A percentile compares a stretch with the other conserved stretches of the same genome.
phyloP scores from a whole-genome alignment of 2,329 filamentous ascomycete species.

The Aciculosporium take region DNA sequence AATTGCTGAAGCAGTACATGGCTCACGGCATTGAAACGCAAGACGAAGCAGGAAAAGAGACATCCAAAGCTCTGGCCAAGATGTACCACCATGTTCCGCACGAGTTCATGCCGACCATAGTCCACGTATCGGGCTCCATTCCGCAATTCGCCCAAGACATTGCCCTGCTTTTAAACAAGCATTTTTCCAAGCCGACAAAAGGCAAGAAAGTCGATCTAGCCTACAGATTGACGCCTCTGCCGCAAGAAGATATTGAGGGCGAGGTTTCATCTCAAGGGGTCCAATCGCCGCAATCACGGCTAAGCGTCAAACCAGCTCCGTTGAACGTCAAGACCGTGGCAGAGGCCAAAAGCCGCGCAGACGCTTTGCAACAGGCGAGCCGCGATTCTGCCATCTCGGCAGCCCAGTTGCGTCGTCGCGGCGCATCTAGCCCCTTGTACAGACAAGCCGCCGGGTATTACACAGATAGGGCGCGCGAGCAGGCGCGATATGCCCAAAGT shows the following conservation, averaged over 20 bases:
- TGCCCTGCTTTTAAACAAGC: slow-evolving; percentile 24
- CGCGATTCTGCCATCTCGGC: slow-evolving; percentile 24
- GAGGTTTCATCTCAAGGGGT: neutral
- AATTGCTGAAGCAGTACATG: slow-evolving; percentile 30
- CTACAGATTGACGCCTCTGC: slow-evolving; percentile 25
- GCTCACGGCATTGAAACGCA: slow-evolving; percentile 20
- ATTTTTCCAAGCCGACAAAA: slow-evolving; percentile 27
- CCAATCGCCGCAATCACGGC: neutral
- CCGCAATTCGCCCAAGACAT: slow-evolving; percentile 25
- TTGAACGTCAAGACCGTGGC: slow-evolving; percentile 9
- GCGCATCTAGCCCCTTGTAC: slow-evolving; percentile 58
- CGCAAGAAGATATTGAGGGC: slow-evolving; percentile 9
- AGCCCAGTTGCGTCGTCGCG: slow-evolving; percentile 27
- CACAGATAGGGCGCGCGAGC: slow-evolving; percentile 52
- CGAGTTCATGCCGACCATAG: slow-evolving; percentile 27
- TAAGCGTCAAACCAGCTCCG: neutral
- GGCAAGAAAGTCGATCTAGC: slow-evolving; percentile 22
- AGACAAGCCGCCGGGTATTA: slow-evolving; percentile 66
- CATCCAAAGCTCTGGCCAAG: slow-evolving; percentile 19
- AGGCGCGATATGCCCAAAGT: slow-evolving; percentile 40
- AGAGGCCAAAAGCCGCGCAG: slow-evolving; percentile 16
- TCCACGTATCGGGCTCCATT: slow-evolving; percentile 24
- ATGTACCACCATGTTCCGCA: slow-evolving; percentile 29
- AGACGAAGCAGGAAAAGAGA: slow-evolving; percentile 16
- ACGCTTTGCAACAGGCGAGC: slow-evolving; percentile 16